Evolutionary conservation across 192 early-diverging fungal species (phyloP).

Genomic region (Backusella psychrophila): DNA sequence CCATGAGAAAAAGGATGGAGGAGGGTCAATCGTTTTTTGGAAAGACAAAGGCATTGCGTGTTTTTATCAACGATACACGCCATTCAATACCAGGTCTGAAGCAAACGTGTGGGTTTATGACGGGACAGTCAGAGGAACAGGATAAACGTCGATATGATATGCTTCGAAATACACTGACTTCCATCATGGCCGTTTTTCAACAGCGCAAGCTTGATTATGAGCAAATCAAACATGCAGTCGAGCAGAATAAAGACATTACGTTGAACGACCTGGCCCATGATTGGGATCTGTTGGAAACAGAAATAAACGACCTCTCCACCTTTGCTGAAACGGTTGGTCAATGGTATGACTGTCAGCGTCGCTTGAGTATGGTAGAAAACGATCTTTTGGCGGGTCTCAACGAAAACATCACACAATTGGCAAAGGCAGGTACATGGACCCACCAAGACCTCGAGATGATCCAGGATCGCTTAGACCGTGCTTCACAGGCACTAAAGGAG

Average conservation of each 20-base stretch:
- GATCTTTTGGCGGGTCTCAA: slow-evolving; percentile 2
- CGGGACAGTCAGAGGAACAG: slow-evolving; percentile 21
- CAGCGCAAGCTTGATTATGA: background rate
- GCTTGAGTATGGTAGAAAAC: slow-evolving; percentile 19
- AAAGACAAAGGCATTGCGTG: background rate
- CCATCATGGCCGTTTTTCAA: background rate
- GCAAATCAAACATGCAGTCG: background rate
- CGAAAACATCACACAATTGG: background rate
- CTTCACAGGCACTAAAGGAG: background rate
- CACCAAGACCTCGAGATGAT: background rate
- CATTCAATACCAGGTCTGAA: slow-evolving; percentile 21
- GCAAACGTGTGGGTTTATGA: slow-evolving; percentile 29
- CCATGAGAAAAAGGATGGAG: slow-evolving; percentile 11
- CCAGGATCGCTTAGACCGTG: background rate
- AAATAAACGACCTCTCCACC: slow-evolving; percentile 8
- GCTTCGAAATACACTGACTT: background rate
- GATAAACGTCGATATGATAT: slow-evolving; percentile 16
- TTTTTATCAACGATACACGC: slow-evolving; percentile 6
- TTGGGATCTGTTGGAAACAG: slow-evolving; percentile 10
- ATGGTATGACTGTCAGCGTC: slow-evolving; percentile 30
- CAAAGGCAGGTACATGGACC: background rate
- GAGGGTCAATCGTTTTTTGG: slow-evolving; percentile 9
- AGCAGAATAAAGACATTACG: background rate
- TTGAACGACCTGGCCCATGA: background rate
- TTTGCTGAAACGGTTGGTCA: slow-evolving; percentile 19